phyloP scores from a whole-genome alignment of 2,329 filamentous ascomycete genomes.

The Verticillium isaacii region DNA sequence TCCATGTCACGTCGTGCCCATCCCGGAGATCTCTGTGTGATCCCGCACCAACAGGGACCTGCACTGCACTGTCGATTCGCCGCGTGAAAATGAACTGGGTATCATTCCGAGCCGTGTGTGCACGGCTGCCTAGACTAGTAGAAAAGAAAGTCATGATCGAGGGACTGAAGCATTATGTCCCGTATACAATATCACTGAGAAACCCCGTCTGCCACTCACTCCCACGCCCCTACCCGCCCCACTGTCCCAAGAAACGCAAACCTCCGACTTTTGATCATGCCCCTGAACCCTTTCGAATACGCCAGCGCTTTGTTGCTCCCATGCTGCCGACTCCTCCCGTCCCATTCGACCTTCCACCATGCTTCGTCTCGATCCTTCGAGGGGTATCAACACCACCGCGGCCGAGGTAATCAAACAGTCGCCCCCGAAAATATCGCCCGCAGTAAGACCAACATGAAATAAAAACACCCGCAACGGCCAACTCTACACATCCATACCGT shows the following conservation, averaged over 20 bases:
- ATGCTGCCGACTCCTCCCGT: background rate
- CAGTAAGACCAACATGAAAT: conserved; percentile 3
- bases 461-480: conserved; percentile 6
- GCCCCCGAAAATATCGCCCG: background rate
- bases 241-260: background rate
- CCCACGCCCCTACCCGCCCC: background rate
- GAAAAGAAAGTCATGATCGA: background rate
- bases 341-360: background rate
- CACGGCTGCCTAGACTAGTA: background rate
- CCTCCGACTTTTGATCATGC: background rate
- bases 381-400: conserved; percentile 4
- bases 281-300: background rate
- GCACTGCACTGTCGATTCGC: too few species aligned
- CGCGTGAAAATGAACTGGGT: background rate
- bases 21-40: background rate
- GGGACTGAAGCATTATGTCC: background rate
- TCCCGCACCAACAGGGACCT: background rate
- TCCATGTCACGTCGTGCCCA: background rate
- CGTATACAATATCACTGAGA: background rate
- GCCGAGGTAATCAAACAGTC: background rate
- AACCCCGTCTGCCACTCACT: background rate
- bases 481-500: conserved; percentile 24
- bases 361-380: background rate
- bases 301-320: conserved; percentile 1
- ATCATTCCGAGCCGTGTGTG: background rate